phyloP scores from a whole-genome alignment of 148 eudicot genomes.

The Drosera capensis region DNA sequence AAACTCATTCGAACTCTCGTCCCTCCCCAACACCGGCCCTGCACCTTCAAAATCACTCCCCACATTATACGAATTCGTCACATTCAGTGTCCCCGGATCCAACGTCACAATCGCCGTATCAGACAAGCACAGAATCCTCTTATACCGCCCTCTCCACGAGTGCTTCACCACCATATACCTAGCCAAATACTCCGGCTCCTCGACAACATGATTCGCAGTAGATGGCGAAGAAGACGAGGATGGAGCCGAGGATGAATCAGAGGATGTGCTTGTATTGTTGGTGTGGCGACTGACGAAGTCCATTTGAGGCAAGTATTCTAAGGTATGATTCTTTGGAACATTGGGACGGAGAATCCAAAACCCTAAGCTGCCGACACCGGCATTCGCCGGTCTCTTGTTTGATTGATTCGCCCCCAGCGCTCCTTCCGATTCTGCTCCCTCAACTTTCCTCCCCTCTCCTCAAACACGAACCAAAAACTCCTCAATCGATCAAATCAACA shows the following conservation, averaged over 20 bases:
- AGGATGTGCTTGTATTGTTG: not conserved
- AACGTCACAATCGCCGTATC: slow-evolving; percentile 39
- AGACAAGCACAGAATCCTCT: slow-evolving; percentile 76
- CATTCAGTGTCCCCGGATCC: slow-evolving; percentile 62
- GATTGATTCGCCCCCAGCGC: slow-evolving; percentile 99
- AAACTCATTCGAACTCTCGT: slow-evolving; percentile 74
- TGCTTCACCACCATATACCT: slow-evolving; percentile 73
- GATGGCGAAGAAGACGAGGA: slow-evolving; percentile 14
- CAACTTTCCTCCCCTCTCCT: not conserved
- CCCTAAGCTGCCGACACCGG: slow-evolving; percentile 58
- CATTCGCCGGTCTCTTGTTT: slow-evolving; percentile 57
- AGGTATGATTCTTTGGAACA: slow-evolving; percentile 59
- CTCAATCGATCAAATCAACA: no score
- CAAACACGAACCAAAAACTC: no score
- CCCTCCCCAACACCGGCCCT: slow-evolving; percentile 62
- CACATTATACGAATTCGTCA: slow-evolving; percentile 80
- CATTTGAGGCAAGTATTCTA: slow-evolving; percentile 83
- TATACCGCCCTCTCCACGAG: slow-evolving; percentile 96
- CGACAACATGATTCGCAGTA: slow-evolving; percentile 16
- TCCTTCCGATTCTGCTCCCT: slow-evolving; percentile 10
- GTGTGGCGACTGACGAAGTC: slow-evolving; percentile 70
- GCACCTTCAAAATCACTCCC: slow-evolving; percentile 62
- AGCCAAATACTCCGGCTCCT: slow-evolving; percentile 86
- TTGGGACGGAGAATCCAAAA: slow-evolving; percentile 58
- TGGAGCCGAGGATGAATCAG: slow-evolving; percentile 9